Evolutionary conservation across 1,139 yeast species (phyloP).

Genomic region (Saccharomyces hybrid): DNA sequence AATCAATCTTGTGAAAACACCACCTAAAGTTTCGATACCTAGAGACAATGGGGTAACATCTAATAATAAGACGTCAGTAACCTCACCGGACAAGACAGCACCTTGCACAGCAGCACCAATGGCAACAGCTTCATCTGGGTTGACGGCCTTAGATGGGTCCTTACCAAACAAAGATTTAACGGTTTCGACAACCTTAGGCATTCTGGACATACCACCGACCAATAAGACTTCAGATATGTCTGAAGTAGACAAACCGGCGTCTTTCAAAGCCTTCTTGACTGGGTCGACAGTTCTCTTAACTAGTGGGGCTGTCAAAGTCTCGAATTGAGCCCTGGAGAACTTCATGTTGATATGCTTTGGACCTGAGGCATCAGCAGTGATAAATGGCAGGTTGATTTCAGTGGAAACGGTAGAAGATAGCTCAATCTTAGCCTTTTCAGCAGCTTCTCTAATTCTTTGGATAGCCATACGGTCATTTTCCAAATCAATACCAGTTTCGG

Average conservation of each 20-base stretch:
- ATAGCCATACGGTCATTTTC: constrained; percentile 68
- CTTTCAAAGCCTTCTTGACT: constrained; percentile 86
- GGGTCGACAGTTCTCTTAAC: constrained; percentile 90
- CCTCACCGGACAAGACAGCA: constrained; percentile 87
- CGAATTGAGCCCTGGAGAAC: constrained; percentile 93
- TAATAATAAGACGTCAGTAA: constrained; percentile 76
- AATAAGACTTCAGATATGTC: constrained; percentile 87
- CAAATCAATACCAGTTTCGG: constrained; percentile 77
- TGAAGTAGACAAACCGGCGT: constrained; percentile 73
- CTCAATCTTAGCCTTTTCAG: constrained; percentile 94
- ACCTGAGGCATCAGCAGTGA: constrained; percentile 7
- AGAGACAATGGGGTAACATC: constrained; percentile 89
- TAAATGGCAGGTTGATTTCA: constrained; percentile 6
- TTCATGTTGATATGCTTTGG: constrained; percentile 35
- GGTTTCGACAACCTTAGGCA: constrained; percentile 92
- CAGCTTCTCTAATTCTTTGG: constrained; percentile 89
- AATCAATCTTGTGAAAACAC: constrained; percentile 93
- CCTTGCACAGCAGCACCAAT: constrained; percentile 98
- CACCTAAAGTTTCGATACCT: constrained; percentile 97
- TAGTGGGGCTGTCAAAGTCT: constrained; percentile 79
- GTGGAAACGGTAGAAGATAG: constrained; percentile 66
- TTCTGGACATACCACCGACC: constrained; percentile 97
- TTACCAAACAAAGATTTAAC: constrained; percentile 85
- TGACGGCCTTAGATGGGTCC: constrained; percentile 91
- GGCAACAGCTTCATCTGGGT: constrained; percentile 97